Conservation (phyloP, 495 filamentous ascomycete genomes). For the Clavariopsis aquatica region DNA sequence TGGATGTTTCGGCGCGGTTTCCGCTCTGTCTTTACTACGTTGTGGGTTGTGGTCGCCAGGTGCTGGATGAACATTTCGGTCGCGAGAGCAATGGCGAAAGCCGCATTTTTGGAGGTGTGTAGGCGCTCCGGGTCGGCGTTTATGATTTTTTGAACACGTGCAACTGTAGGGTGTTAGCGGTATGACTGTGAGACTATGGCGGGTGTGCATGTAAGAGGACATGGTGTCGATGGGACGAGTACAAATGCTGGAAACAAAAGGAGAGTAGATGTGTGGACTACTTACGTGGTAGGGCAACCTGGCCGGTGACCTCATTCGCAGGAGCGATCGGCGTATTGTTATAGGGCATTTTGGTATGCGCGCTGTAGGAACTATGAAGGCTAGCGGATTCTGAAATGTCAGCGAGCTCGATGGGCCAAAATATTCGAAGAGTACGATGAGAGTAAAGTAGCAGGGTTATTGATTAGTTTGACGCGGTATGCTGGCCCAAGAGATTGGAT, state of each 20-base stretch:
- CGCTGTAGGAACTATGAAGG: background rate
- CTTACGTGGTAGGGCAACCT: constrained; percentile 82
- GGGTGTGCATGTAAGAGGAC: constrained; percentile 15
- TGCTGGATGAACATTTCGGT: constrained; percentile 97
- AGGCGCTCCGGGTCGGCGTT: constrained; percentile 79
- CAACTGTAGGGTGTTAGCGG: constrained; percentile 57
- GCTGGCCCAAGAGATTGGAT: background rate
- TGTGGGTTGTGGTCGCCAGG: constrained; percentile 78
- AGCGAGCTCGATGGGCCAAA: background rate
- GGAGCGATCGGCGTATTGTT: constrained; percentile 81
- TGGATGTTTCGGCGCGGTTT: constrained; percentile 94
- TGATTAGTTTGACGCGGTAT: constrained; percentile 5
- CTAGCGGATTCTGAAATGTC: background rate
- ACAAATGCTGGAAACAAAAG: background rate
- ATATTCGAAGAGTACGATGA: background rate
- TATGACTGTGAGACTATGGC: background rate
- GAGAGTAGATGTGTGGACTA: constrained; percentile 21
- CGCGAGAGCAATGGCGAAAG: constrained; percentile 91
- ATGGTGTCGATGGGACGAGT: background rate
- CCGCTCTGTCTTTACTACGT: constrained; percentile 83
- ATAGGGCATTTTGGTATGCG: constrained; percentile 69
- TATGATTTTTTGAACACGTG: constrained; percentile 92
- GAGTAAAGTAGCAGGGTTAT: background rate
- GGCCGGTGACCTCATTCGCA: constrained; percentile 79
- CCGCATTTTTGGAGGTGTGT: constrained; percentile 85